phyloP scores from a whole-genome alignment of 2,329 filamentous ascomycete genomes.

The Colletotrichum camelliae region DNA sequence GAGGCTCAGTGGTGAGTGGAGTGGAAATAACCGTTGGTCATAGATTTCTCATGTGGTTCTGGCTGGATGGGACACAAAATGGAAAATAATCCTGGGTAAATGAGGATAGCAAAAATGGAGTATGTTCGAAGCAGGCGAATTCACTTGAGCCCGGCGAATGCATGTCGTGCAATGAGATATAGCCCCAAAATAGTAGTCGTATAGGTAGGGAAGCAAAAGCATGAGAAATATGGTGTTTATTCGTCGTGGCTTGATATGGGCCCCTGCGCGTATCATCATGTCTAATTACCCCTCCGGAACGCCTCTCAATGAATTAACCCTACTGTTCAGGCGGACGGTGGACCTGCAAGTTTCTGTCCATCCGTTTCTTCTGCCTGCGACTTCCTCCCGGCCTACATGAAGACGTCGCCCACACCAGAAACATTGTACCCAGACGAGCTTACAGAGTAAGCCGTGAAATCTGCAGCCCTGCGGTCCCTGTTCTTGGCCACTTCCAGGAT shows the following conservation, averaged over 20 bases:
- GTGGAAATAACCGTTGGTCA: neutral
- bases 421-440: constrained; percentile 24
- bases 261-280: constrained; percentile 9
- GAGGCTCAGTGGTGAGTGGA: neutral
- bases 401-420: constrained; percentile 29
- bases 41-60: neutral
- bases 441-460: constrained; percentile 1
- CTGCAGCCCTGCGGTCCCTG: constrained; percentile 14
- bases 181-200: neutral
- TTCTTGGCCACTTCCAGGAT: constrained; percentile 55
- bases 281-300: constrained; percentile 2
- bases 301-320: constrained; percentile 7
- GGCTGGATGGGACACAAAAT: neutral
- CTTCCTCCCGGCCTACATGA: constrained; percentile 15
- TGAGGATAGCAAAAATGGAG: neutral
- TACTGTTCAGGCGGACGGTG: neutral
- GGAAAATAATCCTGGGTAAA: neutral
- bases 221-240: neutral
- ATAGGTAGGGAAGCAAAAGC: neutral
- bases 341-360: neutral
- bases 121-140: neutral
- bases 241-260: neutral
- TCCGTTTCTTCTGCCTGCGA: neutral
- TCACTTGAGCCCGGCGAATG: accelerated
- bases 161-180: neutral